Conservation (phyloP, 2,329 filamentous ascomycete species). For the Cladobotryum mycophilum region DNA sequence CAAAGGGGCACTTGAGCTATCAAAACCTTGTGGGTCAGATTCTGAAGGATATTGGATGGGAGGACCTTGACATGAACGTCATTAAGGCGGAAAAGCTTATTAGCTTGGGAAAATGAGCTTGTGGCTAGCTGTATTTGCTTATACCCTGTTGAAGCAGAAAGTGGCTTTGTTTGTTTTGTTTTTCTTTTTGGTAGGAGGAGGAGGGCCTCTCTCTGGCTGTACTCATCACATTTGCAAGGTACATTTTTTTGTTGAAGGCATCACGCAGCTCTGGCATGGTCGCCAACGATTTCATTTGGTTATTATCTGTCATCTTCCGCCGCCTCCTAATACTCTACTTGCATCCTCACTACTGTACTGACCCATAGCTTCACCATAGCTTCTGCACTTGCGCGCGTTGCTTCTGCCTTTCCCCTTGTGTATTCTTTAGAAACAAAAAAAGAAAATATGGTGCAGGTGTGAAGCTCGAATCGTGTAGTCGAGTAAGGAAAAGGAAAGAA, state of each 20-base stretch:
- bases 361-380: background rate
- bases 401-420: background rate
- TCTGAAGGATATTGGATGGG: constrained; percentile 61
- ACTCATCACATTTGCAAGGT: background rate
- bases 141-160: background rate
- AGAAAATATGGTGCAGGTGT: background rate
- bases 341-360: background rate
- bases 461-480: constrained; percentile 1
- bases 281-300: constrained; percentile 4
- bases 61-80: constrained; percentile 48
- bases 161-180: background rate
- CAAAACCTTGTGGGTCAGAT: constrained; percentile 61
- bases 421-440: background rate
- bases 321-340: background rate
- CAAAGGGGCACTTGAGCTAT: constrained; percentile 66
- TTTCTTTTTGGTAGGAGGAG: background rate
- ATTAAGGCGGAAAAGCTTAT: constrained; percentile 20
- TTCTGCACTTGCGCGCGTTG: background rate
- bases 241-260: background rate
- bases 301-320: background rate
- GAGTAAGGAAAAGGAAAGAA: background rate
- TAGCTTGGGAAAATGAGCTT: background rate
- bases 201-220: background rate
- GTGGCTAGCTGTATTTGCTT: background rate
- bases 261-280: background rate